phyloP scores from a whole-genome alignment of 2,329 filamentous ascomycete genomes.

The Trichophyton verrucosum region DNA sequence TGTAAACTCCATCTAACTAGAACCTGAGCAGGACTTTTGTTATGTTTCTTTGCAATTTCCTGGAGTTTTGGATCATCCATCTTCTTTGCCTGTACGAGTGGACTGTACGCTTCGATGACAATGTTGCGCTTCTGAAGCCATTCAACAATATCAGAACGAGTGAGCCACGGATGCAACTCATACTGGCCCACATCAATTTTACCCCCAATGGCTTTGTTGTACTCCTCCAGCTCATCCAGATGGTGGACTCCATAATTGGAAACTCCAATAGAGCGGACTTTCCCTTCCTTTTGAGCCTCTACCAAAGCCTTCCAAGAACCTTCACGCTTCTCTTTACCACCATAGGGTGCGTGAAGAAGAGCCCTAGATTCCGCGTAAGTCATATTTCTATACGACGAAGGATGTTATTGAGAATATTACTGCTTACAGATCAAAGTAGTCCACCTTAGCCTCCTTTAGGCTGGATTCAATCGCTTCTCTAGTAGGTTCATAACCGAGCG shows the following conservation, averaged over 20 bases:
- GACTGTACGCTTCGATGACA: slow-evolving; percentile 46
- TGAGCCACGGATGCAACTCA: slow-evolving; percentile 82
- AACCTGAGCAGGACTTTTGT: slow-evolving; percentile 47
- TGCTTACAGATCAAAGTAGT: slow-evolving; percentile 55
- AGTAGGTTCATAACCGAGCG: slow-evolving; percentile 51
- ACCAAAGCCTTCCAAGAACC: slow-evolving; percentile 32
- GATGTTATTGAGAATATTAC: background rate
- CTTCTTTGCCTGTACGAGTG: slow-evolving; percentile 34
- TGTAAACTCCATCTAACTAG: slow-evolving; percentile 51
- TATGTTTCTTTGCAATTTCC: slow-evolving; percentile 43
- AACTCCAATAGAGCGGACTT: slow-evolving; percentile 31
- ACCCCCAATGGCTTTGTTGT: slow-evolving; percentile 40
- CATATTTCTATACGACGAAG: background rate
- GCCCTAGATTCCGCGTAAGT: slow-evolving; percentile 17
- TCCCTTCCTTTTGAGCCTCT: slow-evolving; percentile 22
- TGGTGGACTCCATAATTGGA: slow-evolving; percentile 32
- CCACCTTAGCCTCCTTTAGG: slow-evolving; percentile 48
- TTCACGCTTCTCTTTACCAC: slow-evolving; percentile 26
- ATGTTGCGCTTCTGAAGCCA: slow-evolving; percentile 59
- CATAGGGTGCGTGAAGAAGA: slow-evolving; percentile 30
- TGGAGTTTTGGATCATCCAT: slow-evolving; percentile 43
- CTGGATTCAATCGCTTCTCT: slow-evolving; percentile 53
- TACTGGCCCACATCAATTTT: slow-evolving; percentile 74
- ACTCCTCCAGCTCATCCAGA: slow-evolving; percentile 30
- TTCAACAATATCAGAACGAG: slow-evolving; percentile 61